Evolutionary conservation across 2,329 filamentous ascomycete species (phyloP).

Genomic region (Hypoxylon sp.): DNA sequence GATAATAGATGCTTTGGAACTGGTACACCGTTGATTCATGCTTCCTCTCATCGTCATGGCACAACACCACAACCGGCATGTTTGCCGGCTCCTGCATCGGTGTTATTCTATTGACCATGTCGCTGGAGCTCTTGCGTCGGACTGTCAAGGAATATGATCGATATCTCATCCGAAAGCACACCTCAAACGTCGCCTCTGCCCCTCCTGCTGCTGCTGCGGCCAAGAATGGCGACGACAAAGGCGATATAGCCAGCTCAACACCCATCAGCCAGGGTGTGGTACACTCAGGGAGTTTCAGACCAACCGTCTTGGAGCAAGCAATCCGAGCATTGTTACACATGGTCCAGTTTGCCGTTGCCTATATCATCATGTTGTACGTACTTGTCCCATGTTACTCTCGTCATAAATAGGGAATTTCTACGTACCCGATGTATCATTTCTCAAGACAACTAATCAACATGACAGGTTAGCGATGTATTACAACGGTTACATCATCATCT

Average conservation of each 20-base stretch:
- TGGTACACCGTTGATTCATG: conserved; percentile 80
- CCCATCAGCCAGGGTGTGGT: neutral
- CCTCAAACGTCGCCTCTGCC: conserved; percentile 37
- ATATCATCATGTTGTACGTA: conserved; percentile 78
- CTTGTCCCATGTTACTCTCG: neutral
- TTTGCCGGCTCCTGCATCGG: conserved; percentile 87
- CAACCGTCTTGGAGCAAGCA: conserved; percentile 75
- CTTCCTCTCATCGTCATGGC: conserved; percentile 80
- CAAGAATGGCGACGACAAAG: conserved; percentile 10
- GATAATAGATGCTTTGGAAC: conserved; percentile 81
- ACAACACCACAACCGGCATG: conserved; percentile 76
- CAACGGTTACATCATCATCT: conserved; percentile 40
- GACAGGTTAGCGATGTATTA: conserved; percentile 37
- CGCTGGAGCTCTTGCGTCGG: conserved; percentile 80
- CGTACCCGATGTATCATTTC: neutral
- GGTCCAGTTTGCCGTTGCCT: conserved; percentile 80
- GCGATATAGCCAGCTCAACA: conserved; percentile 2
- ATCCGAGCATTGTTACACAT: conserved; percentile 77
- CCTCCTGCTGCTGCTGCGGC: neutral
- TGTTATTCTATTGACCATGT: conserved; percentile 78
- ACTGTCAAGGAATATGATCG: conserved; percentile 80
- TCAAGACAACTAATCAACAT: conserved; percentile 4
- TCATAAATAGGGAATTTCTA: neutral
- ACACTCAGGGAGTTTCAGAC: conserved; percentile 61
- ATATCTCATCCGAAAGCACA: conserved; percentile 70